Evolutionary conservation across 306 rosid species (phyloP), one percentile per base, ranked within the genome.

Genomic region (Sophora flavescens): DNA sequence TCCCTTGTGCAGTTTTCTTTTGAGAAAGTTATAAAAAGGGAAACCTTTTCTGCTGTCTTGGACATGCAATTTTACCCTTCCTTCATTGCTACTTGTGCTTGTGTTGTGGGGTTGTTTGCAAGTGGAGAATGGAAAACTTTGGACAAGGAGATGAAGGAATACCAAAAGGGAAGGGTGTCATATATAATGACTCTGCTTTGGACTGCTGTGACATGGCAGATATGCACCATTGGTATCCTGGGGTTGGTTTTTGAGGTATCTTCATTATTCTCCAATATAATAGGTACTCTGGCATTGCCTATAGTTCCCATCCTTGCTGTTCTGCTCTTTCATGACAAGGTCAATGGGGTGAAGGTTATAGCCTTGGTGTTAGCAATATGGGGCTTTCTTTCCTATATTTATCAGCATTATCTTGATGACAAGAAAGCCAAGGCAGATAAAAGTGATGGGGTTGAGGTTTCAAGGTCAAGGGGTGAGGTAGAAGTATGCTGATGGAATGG

Each of bases 241-340:
- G 92, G 96, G 28, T 78, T 90, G 82, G 79, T 90, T 70, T 81
- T 81, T 64, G 90, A 88, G 66, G 96, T 79, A 2, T 90, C 96
- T 62, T 90, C 96, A 45, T 72, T 90, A 3, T 88, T 90, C 75
- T 86, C 90, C 8, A 86, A 73, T 78, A 84, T 82, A 6, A 86
- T 89, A 38, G 65, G 88, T 54, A 85, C 90, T 3, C 22, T 87
- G 70, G 78, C 77, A 36, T 56, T 83, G 77, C 88, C 90, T 14
- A 42, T 84, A 6, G 82, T 79, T 70, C 90, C 92, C 14, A 62
- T 90, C 35, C 82, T 90, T 47, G 78, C 90, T 1, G 88, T 80
- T 7, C 22, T 86, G 8, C 79, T 70, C 79, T 86, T 86, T 56
- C 85, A 83, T 58, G 95, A 88, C 61, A 86, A 84, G 77, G 47